These are phyloP conservation scores for Cordia subcordata DNA, from an alignment of 257 asterid genomes.

Conservation along the genomic window DNA sequence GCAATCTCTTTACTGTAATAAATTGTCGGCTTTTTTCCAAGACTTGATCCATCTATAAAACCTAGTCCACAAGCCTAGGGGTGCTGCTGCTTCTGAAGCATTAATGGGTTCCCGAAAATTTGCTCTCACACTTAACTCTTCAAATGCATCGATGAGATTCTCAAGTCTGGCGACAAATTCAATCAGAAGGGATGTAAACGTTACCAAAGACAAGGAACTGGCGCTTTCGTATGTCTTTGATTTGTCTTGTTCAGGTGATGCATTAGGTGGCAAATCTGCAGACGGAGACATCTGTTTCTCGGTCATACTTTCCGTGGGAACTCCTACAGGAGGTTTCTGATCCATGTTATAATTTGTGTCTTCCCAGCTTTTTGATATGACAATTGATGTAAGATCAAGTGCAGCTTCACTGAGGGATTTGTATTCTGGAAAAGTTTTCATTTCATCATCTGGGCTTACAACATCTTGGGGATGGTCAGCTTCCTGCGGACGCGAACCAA, in stretches of 20 bases:
- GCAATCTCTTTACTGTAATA: conserved; percentile 1
- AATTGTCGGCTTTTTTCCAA: conserved; percentile 12
- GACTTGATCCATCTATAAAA: conserved; percentile 22
- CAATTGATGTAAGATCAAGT: conserved; percentile 28
- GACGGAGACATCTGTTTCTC: conserved; percentile 28
- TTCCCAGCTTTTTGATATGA: conserved; percentile 36
- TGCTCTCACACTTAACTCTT: conserved; percentile 62
- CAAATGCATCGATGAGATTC: conserved; percentile 61
- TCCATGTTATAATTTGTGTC: conserved; percentile 14
- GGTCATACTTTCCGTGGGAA: conserved; percentile 2
- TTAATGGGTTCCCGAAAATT: conserved; percentile 43
- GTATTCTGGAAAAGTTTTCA: conserved; percentile 10
- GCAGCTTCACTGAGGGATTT: conserved; percentile 45
- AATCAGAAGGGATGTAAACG: conserved; percentile 67
- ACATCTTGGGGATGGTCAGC: conserved; percentile 27
- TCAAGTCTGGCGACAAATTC: conserved; percentile 83
- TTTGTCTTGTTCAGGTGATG: conserved; percentile 33
- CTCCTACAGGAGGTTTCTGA: conserved; percentile 9
- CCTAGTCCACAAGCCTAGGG: conserved; percentile 37
- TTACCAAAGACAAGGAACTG: conserved; percentile 68
- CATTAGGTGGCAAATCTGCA: conserved; percentile 19
- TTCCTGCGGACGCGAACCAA: conserved; percentile 25
- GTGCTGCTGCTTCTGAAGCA: conserved; percentile 14
- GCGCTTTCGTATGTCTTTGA: conserved; percentile 66
- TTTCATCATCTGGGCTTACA: conserved; percentile 21